These are phyloP conservation scores for Astragalus membranaceus DNA, from an alignment of 306 rosid species.

Conservation along the genomic window DNA sequence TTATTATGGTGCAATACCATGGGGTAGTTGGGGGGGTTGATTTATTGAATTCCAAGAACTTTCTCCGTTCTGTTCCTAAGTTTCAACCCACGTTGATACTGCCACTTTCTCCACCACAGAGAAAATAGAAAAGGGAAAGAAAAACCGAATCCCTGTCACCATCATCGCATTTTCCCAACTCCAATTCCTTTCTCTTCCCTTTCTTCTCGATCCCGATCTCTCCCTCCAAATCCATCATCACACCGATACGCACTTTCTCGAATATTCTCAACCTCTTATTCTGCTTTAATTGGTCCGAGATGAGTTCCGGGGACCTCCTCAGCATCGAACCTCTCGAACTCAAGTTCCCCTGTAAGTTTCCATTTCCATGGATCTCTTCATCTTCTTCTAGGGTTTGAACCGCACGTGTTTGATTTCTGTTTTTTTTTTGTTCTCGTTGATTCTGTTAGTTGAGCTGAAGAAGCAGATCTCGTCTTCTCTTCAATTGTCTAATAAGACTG, in stretches of 20 bases:
- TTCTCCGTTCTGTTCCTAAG: not conserved
- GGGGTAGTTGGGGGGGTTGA: not conserved
- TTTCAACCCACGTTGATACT: constrained; percentile 21
- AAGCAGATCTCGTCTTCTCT: constrained; percentile 98
- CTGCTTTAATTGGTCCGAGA: constrained; percentile 25
- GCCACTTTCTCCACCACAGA: constrained; percentile 22
- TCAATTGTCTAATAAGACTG: constrained; percentile 87
- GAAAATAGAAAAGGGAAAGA: constrained; percentile 12
- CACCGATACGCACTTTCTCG: not conserved
- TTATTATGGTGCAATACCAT: too few relatives aligned
- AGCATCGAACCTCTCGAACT: constrained; percentile 90
- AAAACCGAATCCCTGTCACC: constrained; percentile 18
- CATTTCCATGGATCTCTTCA: constrained; percentile 18
- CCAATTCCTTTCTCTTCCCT: not conserved
- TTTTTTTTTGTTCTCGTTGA: not conserved
- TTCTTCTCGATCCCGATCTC: constrained; percentile 43
- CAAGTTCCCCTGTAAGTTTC: constrained; percentile 69
- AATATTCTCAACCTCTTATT: constrained; percentile 8
- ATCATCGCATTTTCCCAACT: not conserved
- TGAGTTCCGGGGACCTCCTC: constrained; percentile 90
- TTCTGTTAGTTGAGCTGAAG: constrained; percentile 71
- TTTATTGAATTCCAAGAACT: not conserved
- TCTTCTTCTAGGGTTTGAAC: constrained; percentile 19
- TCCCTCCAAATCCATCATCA: constrained; percentile 18
- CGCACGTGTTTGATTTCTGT: not conserved